A percentile compares a stretch with the other conserved stretches of the same genome.
phyloP scores from a whole-genome alignment of 768 basidiomycete genomes.

The Tulasnella sp. region DNA sequence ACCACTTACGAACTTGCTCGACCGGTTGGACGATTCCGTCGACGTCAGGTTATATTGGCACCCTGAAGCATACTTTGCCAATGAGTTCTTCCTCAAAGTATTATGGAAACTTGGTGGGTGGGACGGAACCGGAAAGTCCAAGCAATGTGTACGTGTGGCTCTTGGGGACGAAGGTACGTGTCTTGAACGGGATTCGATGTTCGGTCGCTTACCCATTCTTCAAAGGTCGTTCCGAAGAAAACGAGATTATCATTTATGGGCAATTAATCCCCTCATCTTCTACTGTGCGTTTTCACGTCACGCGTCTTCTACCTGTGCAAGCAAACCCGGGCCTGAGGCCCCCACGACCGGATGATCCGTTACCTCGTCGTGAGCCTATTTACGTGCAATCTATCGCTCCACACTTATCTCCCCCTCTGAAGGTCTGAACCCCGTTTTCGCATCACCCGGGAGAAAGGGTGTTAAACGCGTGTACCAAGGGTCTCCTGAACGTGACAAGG shows the following conservation, averaged over 20 bases:
- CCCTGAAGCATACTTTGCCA: constrained; percentile 8
- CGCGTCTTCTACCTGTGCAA: constrained; percentile 4
- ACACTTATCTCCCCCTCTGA: not conserved
- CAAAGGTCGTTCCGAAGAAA: constrained; percentile 3
- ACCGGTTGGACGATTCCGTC: constrained; percentile 5
- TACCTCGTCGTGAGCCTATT: constrained; percentile 10
- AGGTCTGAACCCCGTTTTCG: not conserved
- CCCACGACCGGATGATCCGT: constrained; percentile 12
- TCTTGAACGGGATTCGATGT: not conserved
- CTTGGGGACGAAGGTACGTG: constrained; percentile 10
- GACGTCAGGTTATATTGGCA: constrained; percentile 14
- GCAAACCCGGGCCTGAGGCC: not conserved
- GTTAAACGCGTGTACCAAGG: not conserved
- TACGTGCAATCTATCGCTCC: not conserved
- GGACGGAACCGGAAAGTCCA: constrained; percentile 11
- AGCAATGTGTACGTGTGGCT: constrained; percentile 8
- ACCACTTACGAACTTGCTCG: not conserved
- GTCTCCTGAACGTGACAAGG: constrained; percentile 6
- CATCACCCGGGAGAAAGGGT: constrained; percentile 9
- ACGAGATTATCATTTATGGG: constrained; percentile 15
- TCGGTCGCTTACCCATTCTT: not conserved
- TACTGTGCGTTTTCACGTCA: constrained; percentile 1
- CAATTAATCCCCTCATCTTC: not conserved
- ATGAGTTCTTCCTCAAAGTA: constrained; percentile 10
- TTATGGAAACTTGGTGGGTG: constrained; percentile 13